Percentiles rank a stretch among this genome's conserved stretches.
phyloP scores from a whole-genome alignment of 176 grass and related monocot species.

The Saccharum officinarum region DNA sequence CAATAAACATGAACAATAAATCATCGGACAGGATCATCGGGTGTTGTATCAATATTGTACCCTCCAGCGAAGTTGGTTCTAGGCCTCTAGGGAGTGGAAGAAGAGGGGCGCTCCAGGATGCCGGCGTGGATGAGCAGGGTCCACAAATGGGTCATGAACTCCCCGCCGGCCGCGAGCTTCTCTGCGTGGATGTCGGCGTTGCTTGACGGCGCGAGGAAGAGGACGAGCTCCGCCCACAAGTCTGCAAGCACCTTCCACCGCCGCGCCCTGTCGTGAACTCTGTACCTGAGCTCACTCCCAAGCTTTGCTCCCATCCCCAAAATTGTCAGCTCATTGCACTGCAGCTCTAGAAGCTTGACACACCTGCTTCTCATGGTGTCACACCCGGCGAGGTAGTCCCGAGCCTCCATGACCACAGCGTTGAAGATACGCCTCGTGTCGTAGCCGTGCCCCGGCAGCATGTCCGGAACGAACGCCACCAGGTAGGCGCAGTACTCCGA shows the following conservation, averaged over 20 bases:
- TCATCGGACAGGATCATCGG: neutral
- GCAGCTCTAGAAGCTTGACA: neutral
- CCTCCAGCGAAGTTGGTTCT: neutral
- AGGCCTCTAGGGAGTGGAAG: neutral
- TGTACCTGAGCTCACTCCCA: conserved; percentile 10
- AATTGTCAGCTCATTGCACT: neutral
- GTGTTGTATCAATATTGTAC: neutral
- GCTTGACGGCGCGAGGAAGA: conserved; percentile 4
- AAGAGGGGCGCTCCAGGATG: conserved; percentile 10
- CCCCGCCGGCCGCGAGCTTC: conserved; percentile 6
- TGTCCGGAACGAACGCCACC: conserved; percentile 29
- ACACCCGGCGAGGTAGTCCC: neutral
- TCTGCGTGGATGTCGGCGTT: conserved; percentile 2
- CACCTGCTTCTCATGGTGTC: neutral
- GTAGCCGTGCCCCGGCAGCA: conserved; percentile 16
- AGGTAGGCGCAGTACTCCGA: conserved; percentile 29
- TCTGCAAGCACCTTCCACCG: conserved; percentile 25
- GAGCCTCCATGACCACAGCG: conserved; percentile 13
- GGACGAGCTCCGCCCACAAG: conserved; percentile 23
- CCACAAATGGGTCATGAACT: conserved; percentile 39
- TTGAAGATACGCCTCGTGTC: conserved; percentile 17
- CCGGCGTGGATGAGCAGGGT: conserved; percentile 27
- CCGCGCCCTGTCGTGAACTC: neutral
- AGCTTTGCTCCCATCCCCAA: conserved; percentile 13
- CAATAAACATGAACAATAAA: neutral